phyloP scores from a whole-genome alignment of 106 monocot species.

The Acanthochlamys bracteata region DNA sequence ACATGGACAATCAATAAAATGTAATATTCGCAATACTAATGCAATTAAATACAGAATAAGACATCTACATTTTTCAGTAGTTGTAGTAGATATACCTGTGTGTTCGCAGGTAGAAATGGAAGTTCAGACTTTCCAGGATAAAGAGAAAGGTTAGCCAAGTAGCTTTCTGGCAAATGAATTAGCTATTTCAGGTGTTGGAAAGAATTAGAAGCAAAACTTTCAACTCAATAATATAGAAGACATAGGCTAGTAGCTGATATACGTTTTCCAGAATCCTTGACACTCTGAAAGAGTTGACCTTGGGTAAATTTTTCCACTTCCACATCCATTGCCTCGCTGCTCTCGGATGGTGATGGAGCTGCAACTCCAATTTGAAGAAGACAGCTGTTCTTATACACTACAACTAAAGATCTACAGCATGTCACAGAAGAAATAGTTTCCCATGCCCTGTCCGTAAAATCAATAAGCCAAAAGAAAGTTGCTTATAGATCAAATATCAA shows the following conservation, averaged over 20 bases:
- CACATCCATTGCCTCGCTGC: slow-evolving; percentile 36
- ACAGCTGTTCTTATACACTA: slow-evolving; percentile 44
- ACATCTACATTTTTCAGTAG: no score
- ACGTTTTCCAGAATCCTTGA: slow-evolving; percentile 69
- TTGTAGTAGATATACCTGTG: slow-evolving; percentile 46
- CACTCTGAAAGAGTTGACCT: slow-evolving; percentile 60
- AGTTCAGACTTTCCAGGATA: slow-evolving; percentile 89
- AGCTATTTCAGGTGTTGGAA: no score
- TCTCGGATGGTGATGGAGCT: slow-evolving; percentile 35
- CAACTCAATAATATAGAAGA: background rate
- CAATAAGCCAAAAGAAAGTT: slow-evolving; percentile 5
- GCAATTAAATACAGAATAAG: no score
- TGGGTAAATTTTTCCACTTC: slow-evolving; percentile 57
- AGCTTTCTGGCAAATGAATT: slow-evolving; percentile 45
- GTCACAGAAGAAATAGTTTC: slow-evolving; percentile 63
- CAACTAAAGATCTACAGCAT: slow-evolving; percentile 79
- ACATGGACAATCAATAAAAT: no score
- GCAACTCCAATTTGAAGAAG: slow-evolving; percentile 86
- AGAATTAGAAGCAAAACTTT: background rate
- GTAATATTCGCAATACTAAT: no score
- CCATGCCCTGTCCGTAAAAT: slow-evolving; percentile 53
- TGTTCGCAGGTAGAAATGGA: slow-evolving; percentile 77
- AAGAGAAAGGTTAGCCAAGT: slow-evolving; percentile 90
- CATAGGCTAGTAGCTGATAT: slow-evolving; percentile 4
- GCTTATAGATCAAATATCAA: no score